Percentiles rank a stretch among this genome's conserved stretches.
Evolutionary conservation across 179 eudicot genomes (phyloP).

Genomic region (Beta macrorhiza): DNA sequence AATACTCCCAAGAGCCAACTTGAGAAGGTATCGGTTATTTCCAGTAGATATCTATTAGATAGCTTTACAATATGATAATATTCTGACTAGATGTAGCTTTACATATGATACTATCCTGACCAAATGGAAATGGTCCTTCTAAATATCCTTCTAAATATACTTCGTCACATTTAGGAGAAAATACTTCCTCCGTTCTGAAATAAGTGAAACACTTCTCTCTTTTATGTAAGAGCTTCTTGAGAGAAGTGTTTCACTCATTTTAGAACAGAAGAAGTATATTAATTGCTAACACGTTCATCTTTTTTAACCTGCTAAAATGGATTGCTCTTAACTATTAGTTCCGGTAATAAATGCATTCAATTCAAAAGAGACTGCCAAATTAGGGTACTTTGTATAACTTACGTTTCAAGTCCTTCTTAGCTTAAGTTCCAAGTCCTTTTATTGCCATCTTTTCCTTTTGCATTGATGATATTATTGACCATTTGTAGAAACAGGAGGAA

Average conservation of each 20-base stretch:
- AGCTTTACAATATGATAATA: too few species aligned
- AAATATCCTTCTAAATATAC: neutral
- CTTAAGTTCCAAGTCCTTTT: neutral
- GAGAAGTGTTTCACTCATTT: too few species aligned
- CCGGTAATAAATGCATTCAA: neutral
- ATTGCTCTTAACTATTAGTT: neutral
- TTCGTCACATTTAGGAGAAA: neutral
- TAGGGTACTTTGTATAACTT: neutral
- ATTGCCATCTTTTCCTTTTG: neutral
- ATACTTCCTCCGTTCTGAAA: too few species aligned
- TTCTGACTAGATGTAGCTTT: too few species aligned
- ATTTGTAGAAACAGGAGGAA: constrained; percentile 52
- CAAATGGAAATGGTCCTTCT: neutral
- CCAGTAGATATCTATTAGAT: constrained; percentile 7
- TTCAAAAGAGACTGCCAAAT: neutral
- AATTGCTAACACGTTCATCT: neutral
- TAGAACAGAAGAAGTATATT: too few species aligned
- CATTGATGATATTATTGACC: neutral
- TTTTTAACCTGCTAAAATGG: neutral
- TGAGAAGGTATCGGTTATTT: constrained; percentile 47
- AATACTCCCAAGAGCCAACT: constrained; percentile 43
- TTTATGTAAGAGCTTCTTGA: too few species aligned
- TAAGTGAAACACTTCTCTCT: too few species aligned
- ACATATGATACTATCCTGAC: too few species aligned
- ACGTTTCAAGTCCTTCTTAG: neutral